Percentiles rank a stretch among this genome's conserved stretches.
Conservation (phyloP, 352 stramenopile species). For the Phytopythium litorale region DNA sequence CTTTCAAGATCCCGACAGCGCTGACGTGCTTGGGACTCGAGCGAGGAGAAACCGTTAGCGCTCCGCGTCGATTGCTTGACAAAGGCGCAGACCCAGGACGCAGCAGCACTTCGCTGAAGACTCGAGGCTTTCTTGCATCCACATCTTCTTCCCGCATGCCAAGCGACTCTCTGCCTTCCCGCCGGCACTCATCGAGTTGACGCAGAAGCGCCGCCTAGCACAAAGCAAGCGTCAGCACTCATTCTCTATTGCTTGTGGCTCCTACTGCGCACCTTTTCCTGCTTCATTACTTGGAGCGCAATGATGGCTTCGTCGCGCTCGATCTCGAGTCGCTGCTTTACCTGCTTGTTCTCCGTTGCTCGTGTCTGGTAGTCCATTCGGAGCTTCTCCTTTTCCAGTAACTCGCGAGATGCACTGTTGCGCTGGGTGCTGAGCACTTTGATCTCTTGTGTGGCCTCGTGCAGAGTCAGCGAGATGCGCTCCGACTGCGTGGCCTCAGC, state of each 20-base stretch:
- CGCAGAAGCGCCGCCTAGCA: conserved; percentile 23
- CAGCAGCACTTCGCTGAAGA: conserved; percentile 38
- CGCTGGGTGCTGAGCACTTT: conserved; percentile 45
- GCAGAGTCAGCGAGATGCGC: conserved; percentile 42
- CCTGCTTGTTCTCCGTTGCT: conserved; percentile 40
- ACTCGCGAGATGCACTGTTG: conserved; percentile 36
- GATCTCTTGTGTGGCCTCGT: conserved; percentile 47
- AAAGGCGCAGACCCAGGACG: conserved; percentile 4
- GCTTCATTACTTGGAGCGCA: conserved; percentile 31
- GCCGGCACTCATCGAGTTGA: conserved; percentile 35
- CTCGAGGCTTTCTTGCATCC: conserved; percentile 34
- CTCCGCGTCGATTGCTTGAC: not conserved
- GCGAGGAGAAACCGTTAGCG: not conserved
- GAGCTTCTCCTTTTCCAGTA: conserved; percentile 50
- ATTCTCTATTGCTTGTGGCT: not conserved
- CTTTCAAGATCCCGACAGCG: not conserved
- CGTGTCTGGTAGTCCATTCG: conserved; percentile 54
- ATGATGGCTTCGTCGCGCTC: conserved; percentile 52
- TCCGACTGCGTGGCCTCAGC: conserved; percentile 56
- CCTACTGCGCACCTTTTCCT: conserved; percentile 32
- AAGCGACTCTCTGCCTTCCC: conserved; percentile 40
- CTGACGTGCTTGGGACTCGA: not conserved
- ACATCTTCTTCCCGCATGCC: conserved; percentile 75
- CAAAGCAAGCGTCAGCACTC: not conserved
- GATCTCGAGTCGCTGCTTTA: conserved; percentile 44